Conservation (phyloP, 1,139 yeast genomes). For the Debaryomyces sp. region DNA sequence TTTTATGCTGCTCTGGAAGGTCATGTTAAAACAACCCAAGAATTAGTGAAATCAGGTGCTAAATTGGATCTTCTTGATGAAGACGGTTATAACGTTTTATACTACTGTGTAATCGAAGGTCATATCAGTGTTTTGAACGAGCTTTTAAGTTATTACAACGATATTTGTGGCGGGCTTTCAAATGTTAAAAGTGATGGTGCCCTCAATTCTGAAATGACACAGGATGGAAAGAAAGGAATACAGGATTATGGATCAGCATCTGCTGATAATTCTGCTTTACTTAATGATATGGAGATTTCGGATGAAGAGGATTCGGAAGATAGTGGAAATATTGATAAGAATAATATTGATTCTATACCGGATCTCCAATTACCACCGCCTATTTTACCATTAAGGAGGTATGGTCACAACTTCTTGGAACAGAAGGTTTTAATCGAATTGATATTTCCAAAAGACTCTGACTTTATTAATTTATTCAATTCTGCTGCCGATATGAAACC, state of each 20-base stretch:
- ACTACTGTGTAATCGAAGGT: constrained; percentile 94
- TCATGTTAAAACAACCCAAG: constrained; percentile 68
- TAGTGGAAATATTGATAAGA: constrained; percentile 32
- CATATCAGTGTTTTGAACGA: constrained; percentile 78
- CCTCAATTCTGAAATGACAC: background rate
- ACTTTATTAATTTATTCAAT: constrained; percentile 55
- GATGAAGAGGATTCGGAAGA: constrained; percentile 46
- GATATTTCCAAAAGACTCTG: constrained; percentile 57
- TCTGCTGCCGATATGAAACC: constrained; percentile 49
- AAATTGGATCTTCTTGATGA: constrained; percentile 75
- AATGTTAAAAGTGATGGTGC: background rate
- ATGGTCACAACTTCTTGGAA: constrained; percentile 94
- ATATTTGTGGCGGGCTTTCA: constrained; percentile 19
- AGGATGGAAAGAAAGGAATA: background rate
- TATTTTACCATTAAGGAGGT: constrained; percentile 85
- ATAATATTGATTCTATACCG: constrained; percentile 77
- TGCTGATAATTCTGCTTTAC: background rate
- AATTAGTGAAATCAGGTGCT: constrained; percentile 74
- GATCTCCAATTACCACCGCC: constrained; percentile 95
- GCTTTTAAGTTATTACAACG: constrained; percentile 40
- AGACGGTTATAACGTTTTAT: constrained; percentile 79
- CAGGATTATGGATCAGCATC: constrained; percentile 1
- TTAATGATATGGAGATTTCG: constrained; percentile 27
- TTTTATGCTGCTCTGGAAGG: constrained; percentile 92
- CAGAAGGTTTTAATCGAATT: constrained; percentile 83